Evolutionary conservation across 257 asterid species (phyloP), one percentile per base, ranked within the genome.

Genomic region (Petunia axillaris): DNA sequence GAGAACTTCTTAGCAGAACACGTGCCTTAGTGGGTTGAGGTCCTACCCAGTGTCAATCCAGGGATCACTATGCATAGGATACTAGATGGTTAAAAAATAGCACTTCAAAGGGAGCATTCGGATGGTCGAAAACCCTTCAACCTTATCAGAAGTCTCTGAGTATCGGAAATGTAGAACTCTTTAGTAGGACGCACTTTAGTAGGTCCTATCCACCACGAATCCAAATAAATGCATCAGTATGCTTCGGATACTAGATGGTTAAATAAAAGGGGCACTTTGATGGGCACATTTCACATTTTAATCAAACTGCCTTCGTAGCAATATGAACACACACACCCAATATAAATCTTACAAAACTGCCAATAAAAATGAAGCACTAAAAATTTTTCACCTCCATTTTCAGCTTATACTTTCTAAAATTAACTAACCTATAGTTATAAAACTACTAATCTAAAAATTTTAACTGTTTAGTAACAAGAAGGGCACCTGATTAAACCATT

Each of bases 401-500:
- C 64, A 79, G 46, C 64, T 79, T 8, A 40, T 79, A 50, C 57
- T 43, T 62, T 65, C 68, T 36, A 35, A 14, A 25, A 55, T 40
- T 52, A 8, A 6, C 54, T 53, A 65, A 64, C 35, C 9, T 68
- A 46, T 68, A 68, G 58, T 16, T 48, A 36, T 71, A 71, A 2
- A 35, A 9, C 77, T 48, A n/a, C 44, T 71, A 48, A 73, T 68
- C 82, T 75, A 84, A 73, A 46, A 76, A 80, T 60, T 89, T 79
- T 85, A 13, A 85, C 64, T 50, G 90, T 87, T 1, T 82, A 86
- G 75, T 87, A 92, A 82, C 99, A 95, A 85, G 95, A 91, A 8
- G 97, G 91, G 97, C 99, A 95, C 96, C 97, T 94, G 90, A 91
- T 82, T 83, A 93, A 90, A 67, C 98, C 99, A 82, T 95, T 91